These are phyloP conservation scores for Colletotrichum somersetense DNA, from an alignment of 2,329 filamentous ascomycete genomes.

Conservation along the genomic window DNA sequence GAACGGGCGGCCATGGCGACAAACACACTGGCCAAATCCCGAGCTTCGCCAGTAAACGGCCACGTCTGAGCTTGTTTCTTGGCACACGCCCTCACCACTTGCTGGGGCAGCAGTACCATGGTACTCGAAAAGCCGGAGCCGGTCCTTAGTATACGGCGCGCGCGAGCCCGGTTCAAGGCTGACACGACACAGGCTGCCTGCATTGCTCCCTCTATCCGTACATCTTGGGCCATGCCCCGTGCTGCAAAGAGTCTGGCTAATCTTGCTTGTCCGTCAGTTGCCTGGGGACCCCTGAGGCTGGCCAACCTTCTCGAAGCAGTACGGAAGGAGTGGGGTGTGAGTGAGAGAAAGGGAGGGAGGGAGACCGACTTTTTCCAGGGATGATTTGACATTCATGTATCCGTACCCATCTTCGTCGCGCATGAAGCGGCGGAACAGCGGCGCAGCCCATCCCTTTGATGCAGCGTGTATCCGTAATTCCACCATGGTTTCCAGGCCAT, in stretches of 20 bases:
- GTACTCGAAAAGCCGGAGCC: background rate
- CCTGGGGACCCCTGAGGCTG: slow-evolving; percentile 25
- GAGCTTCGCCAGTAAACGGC: slow-evolving; percentile 1
- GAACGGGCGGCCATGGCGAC: slow-evolving; percentile 36
- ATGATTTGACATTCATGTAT: slow-evolving; percentile 23
- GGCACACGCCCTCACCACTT: slow-evolving; percentile 4
- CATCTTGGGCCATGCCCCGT: slow-evolving; percentile 19
- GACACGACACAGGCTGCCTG: slow-evolving; percentile 34
- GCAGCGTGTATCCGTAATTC: slow-evolving; percentile 26
- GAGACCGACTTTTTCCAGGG: slow-evolving; percentile 26
- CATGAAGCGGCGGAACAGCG: slow-evolving; percentile 39
- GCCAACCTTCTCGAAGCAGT: slow-evolving; percentile 42
- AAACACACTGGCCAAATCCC: slow-evolving; percentile 18
- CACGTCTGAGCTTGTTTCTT: background rate
- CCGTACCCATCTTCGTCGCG: slow-evolving; percentile 35
- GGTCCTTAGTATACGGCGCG: slow-evolving; percentile 12
- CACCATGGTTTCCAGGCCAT: slow-evolving; percentile 27
- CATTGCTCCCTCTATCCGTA: background rate
- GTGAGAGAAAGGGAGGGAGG: background rate
- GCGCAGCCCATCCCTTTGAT: slow-evolving; percentile 37
- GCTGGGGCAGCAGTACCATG: background rate
- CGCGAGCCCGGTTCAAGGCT: slow-evolving; percentile 35
- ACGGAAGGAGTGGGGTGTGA: slow-evolving; percentile 34
- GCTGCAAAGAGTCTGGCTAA: slow-evolving; percentile 39
- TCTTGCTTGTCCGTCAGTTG: slow-evolving; percentile 32